Evolutionary conservation across 108 stramenopile genomes (phyloP).

Genomic region (Schizochytrium sp.): DNA sequence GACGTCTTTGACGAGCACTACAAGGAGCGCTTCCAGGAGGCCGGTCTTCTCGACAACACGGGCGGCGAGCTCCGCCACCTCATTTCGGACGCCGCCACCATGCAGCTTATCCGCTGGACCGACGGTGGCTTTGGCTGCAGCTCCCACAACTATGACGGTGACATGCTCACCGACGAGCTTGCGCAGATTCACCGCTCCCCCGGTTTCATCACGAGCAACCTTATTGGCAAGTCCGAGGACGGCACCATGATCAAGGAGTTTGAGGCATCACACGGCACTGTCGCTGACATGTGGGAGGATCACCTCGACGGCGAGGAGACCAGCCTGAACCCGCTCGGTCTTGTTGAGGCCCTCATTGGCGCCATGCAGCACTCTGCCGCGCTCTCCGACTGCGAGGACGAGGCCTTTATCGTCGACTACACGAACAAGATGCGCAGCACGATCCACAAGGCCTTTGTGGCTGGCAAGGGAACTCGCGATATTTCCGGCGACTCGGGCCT

Average conservation of each 20-base stretch:
- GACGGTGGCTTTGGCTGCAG: conserved; percentile 94
- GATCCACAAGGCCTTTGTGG: conserved; percentile 89
- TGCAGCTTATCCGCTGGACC: conserved; percentile 94
- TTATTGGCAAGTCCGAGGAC: conserved; percentile 79
- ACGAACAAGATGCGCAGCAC: conserved; percentile 66
- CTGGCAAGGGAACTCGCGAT: conserved; percentile 88
- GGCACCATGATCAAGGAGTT: conserved; percentile 62
- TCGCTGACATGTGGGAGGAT: conserved; percentile 83
- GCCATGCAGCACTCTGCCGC: conserved; percentile 82
- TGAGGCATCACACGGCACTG: conserved; percentile 92
- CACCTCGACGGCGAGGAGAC: conserved; percentile 91
- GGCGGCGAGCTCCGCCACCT: conserved; percentile 84
- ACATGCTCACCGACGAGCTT: conserved; percentile 88
- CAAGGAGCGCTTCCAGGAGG: conserved; percentile 59
- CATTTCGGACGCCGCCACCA: conserved; percentile 92
- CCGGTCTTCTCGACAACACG: conserved; percentile 72
- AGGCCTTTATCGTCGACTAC: conserved; percentile 60
- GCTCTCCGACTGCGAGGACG: conserved; percentile 58
- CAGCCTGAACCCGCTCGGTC: conserved; percentile 83
- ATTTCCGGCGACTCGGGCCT: conserved; percentile 85
- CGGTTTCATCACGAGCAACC: conserved; percentile 90
- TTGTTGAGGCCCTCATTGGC: conserved; percentile 89
- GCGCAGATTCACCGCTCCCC: conserved; percentile 94
- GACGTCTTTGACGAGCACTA: conserved; percentile 79
- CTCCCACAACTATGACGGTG: conserved; percentile 94